phyloP scores from a whole-genome alignment of 345 rosid species.

The Ricinus communis region DNA sequence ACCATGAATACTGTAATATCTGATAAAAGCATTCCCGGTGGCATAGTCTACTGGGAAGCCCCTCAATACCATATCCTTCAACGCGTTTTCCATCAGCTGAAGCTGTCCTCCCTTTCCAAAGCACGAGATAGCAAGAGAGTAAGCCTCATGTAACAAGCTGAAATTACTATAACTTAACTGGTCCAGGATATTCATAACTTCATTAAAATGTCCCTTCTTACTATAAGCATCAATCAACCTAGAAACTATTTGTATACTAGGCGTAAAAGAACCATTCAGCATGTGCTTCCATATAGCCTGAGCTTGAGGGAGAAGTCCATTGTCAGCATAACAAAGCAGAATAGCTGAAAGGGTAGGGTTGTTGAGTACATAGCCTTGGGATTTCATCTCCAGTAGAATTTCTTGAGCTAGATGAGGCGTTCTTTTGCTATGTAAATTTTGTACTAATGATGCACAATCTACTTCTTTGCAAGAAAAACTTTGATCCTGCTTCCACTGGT shows the following conservation, averaged over 20 bases:
- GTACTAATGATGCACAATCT: conserved; percentile 42
- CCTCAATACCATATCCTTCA: conserved; percentile 45
- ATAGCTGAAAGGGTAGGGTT: conserved; percentile 42
- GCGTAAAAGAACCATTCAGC: conserved; percentile 41
- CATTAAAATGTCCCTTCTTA: conserved; percentile 37
- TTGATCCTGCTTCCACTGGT: conserved; percentile 27
- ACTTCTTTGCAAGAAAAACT: conserved; percentile 25
- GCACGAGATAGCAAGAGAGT: conserved; percentile 54
- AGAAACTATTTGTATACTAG: conserved; percentile 40
- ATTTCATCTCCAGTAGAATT: conserved; percentile 43
- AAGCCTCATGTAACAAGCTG: conserved; percentile 34
- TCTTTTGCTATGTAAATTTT: conserved; percentile 29
- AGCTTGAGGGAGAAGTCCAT: conserved; percentile 46
- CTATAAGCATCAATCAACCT: conserved; percentile 51
- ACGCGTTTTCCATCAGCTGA: conserved; percentile 53
- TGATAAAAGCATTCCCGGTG: conserved; percentile 52
- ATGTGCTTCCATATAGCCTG: conserved; percentile 52
- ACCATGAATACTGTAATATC: conserved; percentile 51
- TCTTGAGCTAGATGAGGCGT: conserved; percentile 43
- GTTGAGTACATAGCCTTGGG: conserved; percentile 33
- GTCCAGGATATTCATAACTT: conserved; percentile 39
- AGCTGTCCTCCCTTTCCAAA: conserved; percentile 63
- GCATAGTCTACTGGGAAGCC: conserved; percentile 46
- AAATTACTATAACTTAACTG: conserved; percentile 40
- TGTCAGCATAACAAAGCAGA: conserved; percentile 51